Evolutionary conservation across 768 basidiomycete genomes (phyloP).

Genomic region (Pluteus cervinus): DNA sequence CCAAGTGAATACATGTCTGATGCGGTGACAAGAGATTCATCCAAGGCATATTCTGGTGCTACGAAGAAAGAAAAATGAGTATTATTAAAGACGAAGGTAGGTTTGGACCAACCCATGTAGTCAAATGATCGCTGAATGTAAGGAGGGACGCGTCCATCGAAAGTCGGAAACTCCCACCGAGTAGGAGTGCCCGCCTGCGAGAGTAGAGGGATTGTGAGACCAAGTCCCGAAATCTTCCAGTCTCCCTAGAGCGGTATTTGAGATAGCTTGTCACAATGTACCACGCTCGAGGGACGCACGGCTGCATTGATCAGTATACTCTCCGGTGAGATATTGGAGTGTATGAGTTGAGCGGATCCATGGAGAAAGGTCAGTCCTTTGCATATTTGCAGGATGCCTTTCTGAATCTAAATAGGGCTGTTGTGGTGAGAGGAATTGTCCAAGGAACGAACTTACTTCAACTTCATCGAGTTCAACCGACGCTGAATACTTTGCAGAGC

Average conservation of each 20-base stretch:
- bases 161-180: constrained; percentile 87
- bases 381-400: constrained; percentile 90
- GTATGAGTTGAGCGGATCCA: constrained; percentile 85
- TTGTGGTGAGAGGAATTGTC: constrained; percentile 6
- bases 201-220: constrained; percentile 75
- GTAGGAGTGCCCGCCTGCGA: constrained; percentile 69
- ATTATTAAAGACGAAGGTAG: not conserved
- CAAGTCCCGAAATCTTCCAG: constrained; percentile 94
- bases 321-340: constrained; percentile 85
- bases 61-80: not conserved
- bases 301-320: constrained; percentile 85
- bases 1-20: constrained; percentile 95
- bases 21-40: constrained; percentile 78
- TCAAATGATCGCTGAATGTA: constrained; percentile 91
- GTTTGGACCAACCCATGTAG: constrained; percentile 67
- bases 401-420: constrained; percentile 65
- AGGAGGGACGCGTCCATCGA: constrained; percentile 71
- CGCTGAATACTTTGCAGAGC: constrained; percentile 46
- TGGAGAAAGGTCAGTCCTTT: constrained; percentile 90
- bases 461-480: constrained; percentile 91
- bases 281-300: constrained; percentile 40
- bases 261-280: not conserved
- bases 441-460: constrained; percentile 50
- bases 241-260: constrained; percentile 59
- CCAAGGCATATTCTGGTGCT: constrained; percentile 94